Evolutionary conservation across 1,284 basidiomycete genomes (phyloP).

Genomic region (Wallemia hederae): DNA sequence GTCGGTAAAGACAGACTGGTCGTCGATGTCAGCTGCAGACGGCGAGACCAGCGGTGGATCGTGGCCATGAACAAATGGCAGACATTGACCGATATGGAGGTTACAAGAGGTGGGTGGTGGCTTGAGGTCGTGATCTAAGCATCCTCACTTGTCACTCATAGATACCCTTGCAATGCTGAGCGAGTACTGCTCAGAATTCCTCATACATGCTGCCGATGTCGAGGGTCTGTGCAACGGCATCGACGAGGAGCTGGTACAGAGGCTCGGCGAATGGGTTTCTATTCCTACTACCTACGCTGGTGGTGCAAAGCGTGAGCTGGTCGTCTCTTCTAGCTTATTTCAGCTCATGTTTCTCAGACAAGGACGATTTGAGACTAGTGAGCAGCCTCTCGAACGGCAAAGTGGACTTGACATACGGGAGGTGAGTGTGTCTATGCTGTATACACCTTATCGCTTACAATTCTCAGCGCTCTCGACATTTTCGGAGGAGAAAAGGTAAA

Average conservation of each 20-base stretch:
- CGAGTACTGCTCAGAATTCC: constrained; percentile 49
- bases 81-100: constrained; percentile 75
- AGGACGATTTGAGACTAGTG: constrained; percentile 59
- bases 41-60: constrained; percentile 47
- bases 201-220: constrained; percentile 91
- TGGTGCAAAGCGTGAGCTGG: constrained; percentile 46
- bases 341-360: constrained; percentile 22
- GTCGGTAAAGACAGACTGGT: constrained; percentile 70
- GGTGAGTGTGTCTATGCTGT: constrained; percentile 21
- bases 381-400: constrained; percentile 48
- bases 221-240: constrained; percentile 93
- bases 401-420: constrained; percentile 87
- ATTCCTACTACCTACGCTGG: constrained; percentile 94
- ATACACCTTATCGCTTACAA: not conserved
- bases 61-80: constrained; percentile 99
- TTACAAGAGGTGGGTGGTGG: constrained; percentile 62
- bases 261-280: constrained; percentile 62
- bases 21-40: constrained; percentile 82
- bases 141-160: constrained; percentile 12
- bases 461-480: constrained; percentile 39
- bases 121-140: too few species aligned
- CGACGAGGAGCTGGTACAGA: constrained; percentile 58
- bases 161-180: constrained; percentile 40
- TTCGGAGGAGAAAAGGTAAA: constrained; percentile 47
- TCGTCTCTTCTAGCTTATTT: constrained; percentile 3